Conservation (phyloP, 371 early-diverging fungal genomes). For the Apophysomyces elegans region DNA sequence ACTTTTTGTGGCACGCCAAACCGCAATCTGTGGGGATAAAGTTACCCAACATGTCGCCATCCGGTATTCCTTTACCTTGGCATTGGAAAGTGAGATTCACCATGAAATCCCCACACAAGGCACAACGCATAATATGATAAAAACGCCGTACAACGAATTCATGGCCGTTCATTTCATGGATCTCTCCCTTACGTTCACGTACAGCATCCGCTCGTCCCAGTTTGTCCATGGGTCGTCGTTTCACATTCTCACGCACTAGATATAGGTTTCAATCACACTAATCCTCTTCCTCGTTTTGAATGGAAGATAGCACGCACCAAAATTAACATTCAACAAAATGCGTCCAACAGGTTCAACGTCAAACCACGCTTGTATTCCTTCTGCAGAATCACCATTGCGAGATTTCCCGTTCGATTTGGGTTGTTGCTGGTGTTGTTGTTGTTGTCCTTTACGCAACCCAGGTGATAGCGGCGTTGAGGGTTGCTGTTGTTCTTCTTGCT, state of each 20-base stretch:
- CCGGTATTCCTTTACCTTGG: constrained; percentile 61
- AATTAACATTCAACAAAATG: constrained; percentile 78
- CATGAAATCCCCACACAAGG: constrained; percentile 90
- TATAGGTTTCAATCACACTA: background rate
- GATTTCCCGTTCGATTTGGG: too few relatives aligned
- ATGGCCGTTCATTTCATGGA: constrained; percentile 89
- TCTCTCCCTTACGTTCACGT: constrained; percentile 79
- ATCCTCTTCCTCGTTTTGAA: background rate
- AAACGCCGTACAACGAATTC: constrained; percentile 86
- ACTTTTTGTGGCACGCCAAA: constrained; percentile 93
- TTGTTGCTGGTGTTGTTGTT: too few relatives aligned
- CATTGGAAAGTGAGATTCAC: constrained; percentile 91
- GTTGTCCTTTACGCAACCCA: too few relatives aligned
- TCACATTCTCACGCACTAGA: constrained; percentile 46
- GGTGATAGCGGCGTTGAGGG: too few relatives aligned
- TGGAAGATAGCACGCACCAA: constrained; percentile 51
- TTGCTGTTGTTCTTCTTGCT: background rate
- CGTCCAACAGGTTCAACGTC: constrained; percentile 94
- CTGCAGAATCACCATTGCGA: constrained; percentile 18
- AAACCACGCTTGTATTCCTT: constrained; percentile 83
- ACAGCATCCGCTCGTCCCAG: constrained; percentile 91
- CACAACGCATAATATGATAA: constrained; percentile 95
- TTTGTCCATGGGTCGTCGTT: constrained; percentile 66
- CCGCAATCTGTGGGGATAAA: constrained; percentile 73
- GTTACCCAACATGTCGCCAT: background rate